Evolutionary conservation across 768 basidiomycete genomes (phyloP).

Genomic region (Hemileccinum impolitum): DNA sequence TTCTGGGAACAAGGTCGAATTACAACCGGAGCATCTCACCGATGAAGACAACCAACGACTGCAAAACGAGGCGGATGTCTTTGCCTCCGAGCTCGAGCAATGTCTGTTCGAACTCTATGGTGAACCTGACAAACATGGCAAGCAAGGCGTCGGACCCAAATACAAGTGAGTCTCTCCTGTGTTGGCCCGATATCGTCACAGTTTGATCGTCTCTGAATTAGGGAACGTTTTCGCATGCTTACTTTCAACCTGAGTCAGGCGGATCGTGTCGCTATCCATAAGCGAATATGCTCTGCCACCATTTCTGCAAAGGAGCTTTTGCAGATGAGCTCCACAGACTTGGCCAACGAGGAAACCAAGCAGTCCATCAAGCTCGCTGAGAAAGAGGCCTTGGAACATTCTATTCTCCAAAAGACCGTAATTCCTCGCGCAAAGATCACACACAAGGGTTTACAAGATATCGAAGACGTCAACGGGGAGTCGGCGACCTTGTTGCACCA

Average conservation of each 20-base stretch:
- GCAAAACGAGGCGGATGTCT: conserved; percentile 55
- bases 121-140: conserved; percentile 72
- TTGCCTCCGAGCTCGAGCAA: conserved; percentile 70
- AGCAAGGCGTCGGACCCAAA: conserved; percentile 61
- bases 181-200: not conserved
- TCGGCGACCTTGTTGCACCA: conserved; percentile 33
- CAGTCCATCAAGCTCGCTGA: conserved; percentile 80
- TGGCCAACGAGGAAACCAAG: conserved; percentile 84
- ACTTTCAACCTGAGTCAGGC: conserved; percentile 83
- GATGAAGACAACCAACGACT: conserved; percentile 58
- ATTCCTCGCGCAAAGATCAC: conserved; percentile 79
- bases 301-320: conserved; percentile 73
- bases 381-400: conserved; percentile 79
- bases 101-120: conserved; percentile 72
- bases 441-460: conserved; percentile 89
- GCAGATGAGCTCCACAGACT: conserved; percentile 82
- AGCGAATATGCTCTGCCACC: conserved; percentile 64
- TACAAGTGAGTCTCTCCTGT: conserved; percentile 62
- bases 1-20: conserved; percentile 34
- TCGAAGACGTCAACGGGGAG: conserved; percentile 73
- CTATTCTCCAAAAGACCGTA: conserved; percentile 70
- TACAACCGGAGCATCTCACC: conserved; percentile 51
- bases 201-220: conserved; percentile 27
- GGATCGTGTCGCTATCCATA: conserved; percentile 77
- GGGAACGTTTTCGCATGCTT: conserved; percentile 88